Base-by-base conservation (phyloP, 2,329 filamentous ascomycete genomes). In the Zasmidium angulare region DNA sequence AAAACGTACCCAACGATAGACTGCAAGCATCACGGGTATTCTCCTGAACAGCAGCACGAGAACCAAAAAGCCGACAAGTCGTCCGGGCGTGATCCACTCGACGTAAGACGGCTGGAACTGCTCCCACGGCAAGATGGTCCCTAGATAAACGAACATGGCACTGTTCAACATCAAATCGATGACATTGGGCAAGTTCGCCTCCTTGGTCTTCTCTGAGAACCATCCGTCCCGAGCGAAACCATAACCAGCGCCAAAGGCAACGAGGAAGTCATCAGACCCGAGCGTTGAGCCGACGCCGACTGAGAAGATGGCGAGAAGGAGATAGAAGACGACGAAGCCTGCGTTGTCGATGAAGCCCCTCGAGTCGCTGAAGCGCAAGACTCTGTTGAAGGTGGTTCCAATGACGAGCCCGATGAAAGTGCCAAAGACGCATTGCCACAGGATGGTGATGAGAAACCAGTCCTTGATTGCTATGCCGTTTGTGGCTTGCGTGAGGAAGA, bases 121-220 rank as follows among this genome's bases (percentile, higher is more conserved):
- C 0, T 73, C 50, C 78, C 81, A 85, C 0, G 82, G 82, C 2
- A 84, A 80, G 63, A 82, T 80, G 1, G 82, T 75, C 20, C 83
- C 82, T 29, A 84, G 81, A 69, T 83, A 84, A 51, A 84, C 76
- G 61, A 85, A 85, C 74, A 84, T 78, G 19, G 77, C 76, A 9
- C 76, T 79, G 66, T 84, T 85, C 60, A 85, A 77, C 47, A 85
- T 71, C n/a, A 84, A 68, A 63, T 85, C 82, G 54, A 84, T 77
- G 49, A 85, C 76, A 11, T 78, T 71, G 0, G 80, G 79, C 1
- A 85, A 74, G 1, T 78, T 71, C 0, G 79, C 76, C 31, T 77
- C 74, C 4, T 75, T 73, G 2, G 75, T 81, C 62, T 79, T 77
- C 46, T 77, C 78, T 1, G 77, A 72, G 57, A 82, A 83, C 76